These are phyloP conservation scores for Acacia acuminata DNA, from an alignment of 306 rosid genomes.

Conservation along the genomic window DNA sequence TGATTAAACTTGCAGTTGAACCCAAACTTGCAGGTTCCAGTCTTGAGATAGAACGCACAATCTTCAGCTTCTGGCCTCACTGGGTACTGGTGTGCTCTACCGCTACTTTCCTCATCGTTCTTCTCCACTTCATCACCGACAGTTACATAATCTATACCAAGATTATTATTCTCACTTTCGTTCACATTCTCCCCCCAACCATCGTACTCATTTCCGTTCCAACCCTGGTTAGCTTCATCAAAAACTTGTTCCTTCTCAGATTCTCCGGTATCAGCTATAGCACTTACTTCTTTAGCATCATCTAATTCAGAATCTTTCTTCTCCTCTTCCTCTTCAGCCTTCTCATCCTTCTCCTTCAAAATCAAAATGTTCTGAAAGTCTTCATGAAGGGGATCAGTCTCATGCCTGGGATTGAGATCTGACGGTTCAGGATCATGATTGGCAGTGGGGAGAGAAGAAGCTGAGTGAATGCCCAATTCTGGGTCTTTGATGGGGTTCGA, in stretches of 20 bases:
- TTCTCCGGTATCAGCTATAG: conserved; percentile 29
- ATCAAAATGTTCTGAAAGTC: conserved; percentile 47
- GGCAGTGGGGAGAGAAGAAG: conserved; percentile 37
- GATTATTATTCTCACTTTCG: conserved; percentile 35
- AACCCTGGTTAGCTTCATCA: conserved; percentile 34
- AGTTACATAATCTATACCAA: neutral
- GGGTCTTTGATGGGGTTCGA: conserved; percentile 26
- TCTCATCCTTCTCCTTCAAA: conserved; percentile 41
- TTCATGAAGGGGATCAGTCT: conserved; percentile 20
- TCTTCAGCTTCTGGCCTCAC: conserved; percentile 94
- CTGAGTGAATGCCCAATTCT: conserved; percentile 18
- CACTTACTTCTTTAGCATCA: conserved; percentile 28
- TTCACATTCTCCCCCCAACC: conserved; percentile 45
- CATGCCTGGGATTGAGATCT: conserved; percentile 41
- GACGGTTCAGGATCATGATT: conserved; percentile 42
- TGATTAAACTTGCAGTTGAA: conserved; percentile 90
- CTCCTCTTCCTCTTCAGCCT: conserved; percentile 25
- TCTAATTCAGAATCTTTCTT: conserved; percentile 31
- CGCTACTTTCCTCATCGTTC: conserved; percentile 29
- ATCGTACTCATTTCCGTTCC: conserved; percentile 36
- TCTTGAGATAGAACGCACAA: conserved; percentile 80
- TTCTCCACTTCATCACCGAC: conserved; percentile 33
- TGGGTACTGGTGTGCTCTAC: conserved; percentile 52
- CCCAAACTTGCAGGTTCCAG: conserved; percentile 89
- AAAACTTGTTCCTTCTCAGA: conserved; percentile 32